phyloP scores from a whole-genome alignment of 108 stramenopile genomes.

The Conticribra weissflogii region DNA sequence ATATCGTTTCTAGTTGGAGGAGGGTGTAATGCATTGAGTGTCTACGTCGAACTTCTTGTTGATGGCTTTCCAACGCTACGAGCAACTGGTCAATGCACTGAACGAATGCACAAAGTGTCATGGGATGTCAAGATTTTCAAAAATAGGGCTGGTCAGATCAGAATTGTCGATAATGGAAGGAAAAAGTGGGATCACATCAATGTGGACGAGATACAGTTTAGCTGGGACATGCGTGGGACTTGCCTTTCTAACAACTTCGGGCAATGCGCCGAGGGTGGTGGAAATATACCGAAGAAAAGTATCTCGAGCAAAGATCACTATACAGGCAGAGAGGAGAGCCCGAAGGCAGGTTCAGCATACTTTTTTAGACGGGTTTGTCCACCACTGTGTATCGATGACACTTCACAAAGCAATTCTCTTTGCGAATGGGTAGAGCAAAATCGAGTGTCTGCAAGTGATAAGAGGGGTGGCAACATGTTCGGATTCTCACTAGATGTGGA shows the following conservation, averaged over 20 bases:
- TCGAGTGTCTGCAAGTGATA: constrained; percentile 68
- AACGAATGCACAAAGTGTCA: constrained; percentile 57
- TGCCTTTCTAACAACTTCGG: constrained; percentile 38
- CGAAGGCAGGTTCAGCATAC: constrained; percentile 75
- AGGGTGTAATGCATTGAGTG: constrained; percentile 68
- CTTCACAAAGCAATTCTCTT: constrained; percentile 30
- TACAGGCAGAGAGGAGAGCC: constrained; percentile 43
- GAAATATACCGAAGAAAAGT: constrained; percentile 24
- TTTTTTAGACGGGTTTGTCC: constrained; percentile 53
- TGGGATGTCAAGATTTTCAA: constrained; percentile 62
- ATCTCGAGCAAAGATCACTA: constrained; percentile 29
- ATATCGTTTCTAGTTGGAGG: constrained; percentile 79
- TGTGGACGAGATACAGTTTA: constrained; percentile 74
- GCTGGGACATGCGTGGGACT: constrained; percentile 50
- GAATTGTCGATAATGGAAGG: constrained; percentile 68
- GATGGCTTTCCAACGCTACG: constrained; percentile 69
- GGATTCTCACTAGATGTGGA: constrained; percentile 60
- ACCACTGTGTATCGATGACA: background rate
- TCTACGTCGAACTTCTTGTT: constrained; percentile 83
- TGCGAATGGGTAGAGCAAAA: constrained; percentile 67
- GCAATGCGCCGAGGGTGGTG: constrained; percentile 27
- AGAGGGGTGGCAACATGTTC: constrained; percentile 60
- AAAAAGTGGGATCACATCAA: constrained; percentile 79
- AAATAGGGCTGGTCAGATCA: constrained; percentile 62
- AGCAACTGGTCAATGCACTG: constrained; percentile 73